These are phyloP conservation scores for Phialocephala subalpina DNA, from an alignment of 2,329 filamentous ascomycete species.

Conservation along the genomic window DNA sequence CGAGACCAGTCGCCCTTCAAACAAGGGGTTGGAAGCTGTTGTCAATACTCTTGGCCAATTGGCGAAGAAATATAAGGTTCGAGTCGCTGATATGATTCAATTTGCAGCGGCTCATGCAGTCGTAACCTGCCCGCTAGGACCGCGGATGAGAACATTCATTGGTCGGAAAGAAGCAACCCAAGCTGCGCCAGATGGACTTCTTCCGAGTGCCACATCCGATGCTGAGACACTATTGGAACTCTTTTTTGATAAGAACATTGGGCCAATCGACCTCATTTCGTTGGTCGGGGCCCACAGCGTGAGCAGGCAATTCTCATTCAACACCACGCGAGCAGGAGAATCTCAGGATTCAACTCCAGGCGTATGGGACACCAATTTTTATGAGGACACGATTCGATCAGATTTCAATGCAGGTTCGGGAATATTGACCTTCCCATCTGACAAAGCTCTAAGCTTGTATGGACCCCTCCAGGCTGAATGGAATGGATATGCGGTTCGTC, in stretches of 20 bases:
- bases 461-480: slow-evolving; percentile 1
- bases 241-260: slow-evolving; percentile 60
- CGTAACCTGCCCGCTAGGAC: slow-evolving; percentile 59
- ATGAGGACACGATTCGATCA: slow-evolving; percentile 42
- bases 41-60: slow-evolving; percentile 37
- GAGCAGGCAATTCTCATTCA: slow-evolving; percentile 55
- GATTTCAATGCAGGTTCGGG: slow-evolving; percentile 31
- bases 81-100: slow-evolving; percentile 63
- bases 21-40: slow-evolving; percentile 57
- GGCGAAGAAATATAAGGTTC: slow-evolving; percentile 53
- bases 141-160: slow-evolving; percentile 58
- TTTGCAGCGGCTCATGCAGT: slow-evolving; percentile 47
- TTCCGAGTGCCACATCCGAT: slow-evolving; percentile 53
- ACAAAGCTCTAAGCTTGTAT: slow-evolving; percentile 45
- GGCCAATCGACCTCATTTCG: slow-evolving; percentile 58
- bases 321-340: slow-evolving; percentile 56
- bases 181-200: slow-evolving; percentile 50
- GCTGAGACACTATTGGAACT: slow-evolving; percentile 51
- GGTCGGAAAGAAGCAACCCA: slow-evolving; percentile 56
- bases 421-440: slow-evolving; percentile 52
- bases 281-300: slow-evolving; percentile 62
- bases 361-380: slow-evolving; percentile 51
- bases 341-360: slow-evolving; percentile 60
- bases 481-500: slow-evolving; percentile 2
- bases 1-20: slow-evolving; percentile 50